Conservation (phyloP, 179 eudicot genomes). For the Beta macrorhiza region DNA sequence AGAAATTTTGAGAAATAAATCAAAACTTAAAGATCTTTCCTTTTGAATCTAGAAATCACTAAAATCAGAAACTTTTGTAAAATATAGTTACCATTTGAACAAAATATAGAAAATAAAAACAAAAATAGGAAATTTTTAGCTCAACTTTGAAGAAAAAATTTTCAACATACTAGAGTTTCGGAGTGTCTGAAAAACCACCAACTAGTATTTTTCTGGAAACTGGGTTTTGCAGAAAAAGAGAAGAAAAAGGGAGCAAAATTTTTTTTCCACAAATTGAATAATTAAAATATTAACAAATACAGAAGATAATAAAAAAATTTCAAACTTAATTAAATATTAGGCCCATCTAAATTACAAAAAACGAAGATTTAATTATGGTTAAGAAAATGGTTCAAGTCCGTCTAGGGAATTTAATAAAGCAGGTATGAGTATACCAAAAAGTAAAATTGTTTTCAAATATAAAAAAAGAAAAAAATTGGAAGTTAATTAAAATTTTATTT, state of each 20-base stretch:
- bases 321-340: constrained; percentile 40
- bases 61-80: constrained; percentile 13
- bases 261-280: constrained; percentile 29
- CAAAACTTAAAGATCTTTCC: constrained; percentile 29
- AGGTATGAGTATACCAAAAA: constrained; percentile 47
- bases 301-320: constrained; percentile 39
- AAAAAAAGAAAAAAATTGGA: constrained; percentile 17
- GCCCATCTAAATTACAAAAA: constrained; percentile 46
- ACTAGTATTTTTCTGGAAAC: constrained; percentile 43
- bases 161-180: constrained; percentile 29
- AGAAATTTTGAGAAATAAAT: constrained; percentile 13
- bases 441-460: constrained; percentile 31
- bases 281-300: constrained; percentile 31
- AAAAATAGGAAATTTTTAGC: constrained; percentile 26
- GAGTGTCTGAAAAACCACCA: constrained; percentile 41
- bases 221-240: constrained; percentile 61
- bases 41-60: constrained; percentile 24
- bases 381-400: constrained; percentile 87
- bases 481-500: constrained; percentile 16
- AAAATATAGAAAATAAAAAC: constrained; percentile 24
- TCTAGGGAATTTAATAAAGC: constrained; percentile 74
- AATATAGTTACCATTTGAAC: constrained; percentile 18
- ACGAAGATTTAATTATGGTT: constrained; percentile 75
- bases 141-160: constrained; percentile 19
- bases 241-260: constrained; percentile 34